Percentiles rank a stretch among this genome's conserved stretches.
Conservation (phyloP, 306 rosid genomes). For the Cajanus cajan region DNA sequence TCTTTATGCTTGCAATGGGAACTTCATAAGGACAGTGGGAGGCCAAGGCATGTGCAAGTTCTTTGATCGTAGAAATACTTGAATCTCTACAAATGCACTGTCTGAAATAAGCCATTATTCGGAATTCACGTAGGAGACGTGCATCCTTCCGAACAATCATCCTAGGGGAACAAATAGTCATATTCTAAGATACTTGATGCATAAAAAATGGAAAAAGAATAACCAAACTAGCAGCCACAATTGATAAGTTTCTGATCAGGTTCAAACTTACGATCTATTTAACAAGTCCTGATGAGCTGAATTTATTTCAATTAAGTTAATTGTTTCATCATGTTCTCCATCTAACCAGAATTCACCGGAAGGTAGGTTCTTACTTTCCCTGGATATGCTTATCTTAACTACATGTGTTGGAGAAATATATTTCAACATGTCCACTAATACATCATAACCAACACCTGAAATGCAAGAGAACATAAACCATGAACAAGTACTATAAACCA, state of each 20-base stretch:
- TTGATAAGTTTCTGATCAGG: constrained; percentile 11
- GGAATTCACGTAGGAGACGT: constrained; percentile 58
- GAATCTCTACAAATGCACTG: constrained; percentile 67
- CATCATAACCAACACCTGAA: constrained; percentile 79
- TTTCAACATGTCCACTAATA: constrained; percentile 74
- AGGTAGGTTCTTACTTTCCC: constrained; percentile 74
- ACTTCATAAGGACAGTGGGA: constrained; percentile 86
- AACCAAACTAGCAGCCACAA: constrained; percentile 14
- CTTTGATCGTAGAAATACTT: constrained; percentile 72
- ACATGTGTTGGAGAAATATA: constrained; percentile 72
- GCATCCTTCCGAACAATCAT: constrained; percentile 75
- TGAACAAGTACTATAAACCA: not conserved
- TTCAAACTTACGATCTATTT: constrained; percentile 71
- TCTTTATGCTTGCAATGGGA: constrained; percentile 76
- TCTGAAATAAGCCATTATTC: constrained; percentile 84
- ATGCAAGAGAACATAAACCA: constrained; percentile 30
- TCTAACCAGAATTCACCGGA: constrained; percentile 79
- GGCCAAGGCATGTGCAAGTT: constrained; percentile 82
- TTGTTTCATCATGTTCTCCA: constrained; percentile 33
- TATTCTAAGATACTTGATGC: not conserved
- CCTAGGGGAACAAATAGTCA: constrained; percentile 40
- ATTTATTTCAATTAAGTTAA: constrained; percentile 64
- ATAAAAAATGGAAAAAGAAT: not conserved
- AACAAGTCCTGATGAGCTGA: constrained; percentile 73
- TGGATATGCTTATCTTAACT: constrained; percentile 67